Conservation (phyloP, 1,139 yeast species). For the Candida sp. region DNA sequence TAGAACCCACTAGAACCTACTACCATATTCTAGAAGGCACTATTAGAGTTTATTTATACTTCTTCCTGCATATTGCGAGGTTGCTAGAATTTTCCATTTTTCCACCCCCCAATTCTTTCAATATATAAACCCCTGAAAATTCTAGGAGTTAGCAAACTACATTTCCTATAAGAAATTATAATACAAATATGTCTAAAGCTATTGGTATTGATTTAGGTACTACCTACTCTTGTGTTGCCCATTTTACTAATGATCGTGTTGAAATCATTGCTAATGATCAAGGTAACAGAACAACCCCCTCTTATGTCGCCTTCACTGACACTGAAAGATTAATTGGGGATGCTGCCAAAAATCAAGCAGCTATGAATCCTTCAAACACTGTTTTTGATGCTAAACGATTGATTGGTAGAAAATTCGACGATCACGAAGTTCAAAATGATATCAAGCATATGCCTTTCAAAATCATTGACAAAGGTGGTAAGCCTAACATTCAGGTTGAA, state of each 20-base stretch:
- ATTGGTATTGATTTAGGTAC: conserved; percentile 83
- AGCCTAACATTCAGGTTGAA: conserved; percentile 61
- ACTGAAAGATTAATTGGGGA: conserved; percentile 69
- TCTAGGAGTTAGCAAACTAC: neutral
- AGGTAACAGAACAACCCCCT: conserved; percentile 72
- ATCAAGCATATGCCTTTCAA: conserved; percentile 65
- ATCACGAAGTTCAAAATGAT: conserved; percentile 55
- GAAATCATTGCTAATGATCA: conserved; percentile 64
- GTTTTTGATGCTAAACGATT: conserved; percentile 68
- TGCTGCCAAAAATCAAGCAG: conserved; percentile 72
- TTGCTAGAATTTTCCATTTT: neutral
- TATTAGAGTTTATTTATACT: neutral
- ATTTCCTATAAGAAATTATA: no score
- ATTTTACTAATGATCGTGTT: conserved; percentile 64
- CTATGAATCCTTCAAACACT: conserved; percentile 64
- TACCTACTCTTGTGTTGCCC: conserved; percentile 78
- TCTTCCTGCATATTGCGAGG: neutral
- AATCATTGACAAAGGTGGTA: conserved; percentile 53
- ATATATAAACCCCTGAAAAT: neutral
- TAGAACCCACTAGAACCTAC: no score
- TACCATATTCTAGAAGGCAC: neutral
- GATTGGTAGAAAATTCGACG: conserved; percentile 63
- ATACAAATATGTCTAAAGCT: conserved; percentile 53
- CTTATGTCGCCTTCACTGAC: conserved; percentile 67
- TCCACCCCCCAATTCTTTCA: neutral